Percentiles rank a stretch among this genome's conserved stretches.
Evolutionary conservation across 192 early-diverging fungal species (phyloP).

Genomic region (Borealophlyctis nickersoniae): DNA sequence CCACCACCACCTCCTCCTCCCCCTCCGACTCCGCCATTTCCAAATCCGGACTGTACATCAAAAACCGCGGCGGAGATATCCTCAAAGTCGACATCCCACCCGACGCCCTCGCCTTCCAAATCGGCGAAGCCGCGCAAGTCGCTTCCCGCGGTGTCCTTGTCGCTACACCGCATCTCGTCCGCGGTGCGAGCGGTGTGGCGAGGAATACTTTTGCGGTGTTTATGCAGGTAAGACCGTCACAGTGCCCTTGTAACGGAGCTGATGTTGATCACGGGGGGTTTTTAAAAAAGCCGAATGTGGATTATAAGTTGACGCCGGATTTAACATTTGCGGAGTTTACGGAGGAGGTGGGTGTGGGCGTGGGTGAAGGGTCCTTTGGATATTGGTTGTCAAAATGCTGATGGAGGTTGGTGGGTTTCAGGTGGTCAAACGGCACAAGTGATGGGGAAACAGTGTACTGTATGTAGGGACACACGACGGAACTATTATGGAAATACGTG

Average conservation of each 20-base stretch:
- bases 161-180: slow-evolving; percentile 68
- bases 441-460: no score
- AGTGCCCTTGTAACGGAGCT: neutral
- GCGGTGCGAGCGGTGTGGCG: slow-evolving; percentile 49
- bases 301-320: slow-evolving; percentile 37
- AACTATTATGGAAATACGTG: no score
- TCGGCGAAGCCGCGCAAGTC: slow-evolving; percentile 60
- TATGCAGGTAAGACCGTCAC: slow-evolving; percentile 44
- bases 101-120: slow-evolving; percentile 66
- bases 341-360: slow-evolving; percentile 40
- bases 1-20: neutral
- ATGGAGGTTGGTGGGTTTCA: no score
- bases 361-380: no score
- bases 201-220: slow-evolving; percentile 72
- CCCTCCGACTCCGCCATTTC: slow-evolving; percentile 32
- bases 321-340: slow-evolving; percentile 52
- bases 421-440: no score
- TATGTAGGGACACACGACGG: no score
- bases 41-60: slow-evolving; percentile 59
- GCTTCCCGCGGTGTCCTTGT: slow-evolving; percentile 47
- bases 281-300: slow-evolving; percentile 48
- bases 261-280: neutral
- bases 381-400: no score
- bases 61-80: slow-evolving; percentile 43
- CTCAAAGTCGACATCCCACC: slow-evolving; percentile 53